Conservation (phyloP, 2,329 filamentous ascomycete genomes). For the Penicillium sumatraense region DNA sequence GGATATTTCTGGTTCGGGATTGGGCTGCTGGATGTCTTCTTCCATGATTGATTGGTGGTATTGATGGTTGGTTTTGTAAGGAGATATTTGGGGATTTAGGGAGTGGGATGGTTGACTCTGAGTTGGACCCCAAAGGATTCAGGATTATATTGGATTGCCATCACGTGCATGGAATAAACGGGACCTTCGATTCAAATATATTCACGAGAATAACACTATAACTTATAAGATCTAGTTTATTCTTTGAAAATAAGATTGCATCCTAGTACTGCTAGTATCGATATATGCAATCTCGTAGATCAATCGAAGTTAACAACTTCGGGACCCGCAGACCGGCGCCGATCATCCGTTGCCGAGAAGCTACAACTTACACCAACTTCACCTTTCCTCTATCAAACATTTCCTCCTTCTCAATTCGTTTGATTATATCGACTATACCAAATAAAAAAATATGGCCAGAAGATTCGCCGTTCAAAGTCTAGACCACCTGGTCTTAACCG, state of each 20-base stretch:
- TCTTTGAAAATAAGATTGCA: not conserved
- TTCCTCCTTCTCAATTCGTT: no score
- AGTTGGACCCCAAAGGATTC: not conserved
- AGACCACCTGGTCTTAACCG: slow-evolving; percentile 66
- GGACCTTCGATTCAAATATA: no score
- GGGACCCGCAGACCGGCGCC: not conserved
- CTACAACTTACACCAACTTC: not conserved
- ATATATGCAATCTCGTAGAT: no score
- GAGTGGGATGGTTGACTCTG: no score
- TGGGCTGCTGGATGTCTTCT: not conserved
- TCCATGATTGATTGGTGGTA: not conserved
- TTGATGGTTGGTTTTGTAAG: no score
- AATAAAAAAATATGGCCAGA: slow-evolving; percentile 14
- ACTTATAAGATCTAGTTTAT: no score
- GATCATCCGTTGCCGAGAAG: not conserved
- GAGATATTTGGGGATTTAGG: no score
- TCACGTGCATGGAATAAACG: not conserved
- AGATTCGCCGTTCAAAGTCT: slow-evolving; percentile 50
- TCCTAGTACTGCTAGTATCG: not conserved
- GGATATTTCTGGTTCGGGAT: not conserved
- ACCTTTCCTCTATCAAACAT: not conserved
- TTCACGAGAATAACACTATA: no score
- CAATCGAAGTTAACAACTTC: not conserved
- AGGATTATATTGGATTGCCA: not conserved
- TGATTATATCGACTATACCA: no score